Percentiles rank a stretch among this genome's conserved stretches.
Evolutionary conservation across 805 yeast species (phyloP).

Genomic region (Starmerella bacillaris): DNA sequence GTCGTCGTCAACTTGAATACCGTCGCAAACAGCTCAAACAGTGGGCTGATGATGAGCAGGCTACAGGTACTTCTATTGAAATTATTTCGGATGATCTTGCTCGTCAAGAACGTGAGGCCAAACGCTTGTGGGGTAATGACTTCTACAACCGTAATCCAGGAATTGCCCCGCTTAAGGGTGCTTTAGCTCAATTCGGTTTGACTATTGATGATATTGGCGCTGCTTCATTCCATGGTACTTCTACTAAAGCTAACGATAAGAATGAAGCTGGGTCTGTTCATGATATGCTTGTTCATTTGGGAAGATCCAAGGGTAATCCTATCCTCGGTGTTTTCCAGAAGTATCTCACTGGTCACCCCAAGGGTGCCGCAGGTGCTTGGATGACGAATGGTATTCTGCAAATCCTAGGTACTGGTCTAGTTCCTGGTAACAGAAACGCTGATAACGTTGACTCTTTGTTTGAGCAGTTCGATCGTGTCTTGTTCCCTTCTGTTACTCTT

Average conservation of each 20-base stretch:
- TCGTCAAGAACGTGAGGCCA: constrained; percentile 73
- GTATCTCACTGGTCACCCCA: constrained; percentile 97
- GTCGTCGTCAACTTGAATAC: constrained; percentile 71
- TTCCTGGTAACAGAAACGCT: constrained; percentile 98
- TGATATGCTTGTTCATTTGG: constrained; percentile 84
- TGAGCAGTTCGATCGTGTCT: constrained; percentile 70
- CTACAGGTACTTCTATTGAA: constrained; percentile 66
- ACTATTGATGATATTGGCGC: constrained; percentile 90
- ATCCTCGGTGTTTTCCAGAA: constrained; percentile 97
- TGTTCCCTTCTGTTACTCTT: constrained; percentile 84
- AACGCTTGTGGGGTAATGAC: constrained; percentile 86
- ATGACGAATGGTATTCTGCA: constrained; percentile 98
- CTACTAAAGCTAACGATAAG: constrained; percentile 96
- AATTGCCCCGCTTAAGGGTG: constrained; percentile 93
- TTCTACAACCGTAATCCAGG: constrained; percentile 82
- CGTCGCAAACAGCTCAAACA: constrained; percentile 59
- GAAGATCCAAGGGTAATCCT: constrained; percentile 95
- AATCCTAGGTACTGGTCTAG: constrained; percentile 76
- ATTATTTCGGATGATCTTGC: constrained; percentile 72
- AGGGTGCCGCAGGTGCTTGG: constrained; percentile 99
- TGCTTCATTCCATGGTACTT: constrained; percentile 98
- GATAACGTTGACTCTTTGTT: constrained; percentile 78
- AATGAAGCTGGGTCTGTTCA: constrained; percentile 87
- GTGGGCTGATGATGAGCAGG: constrained; percentile 68
- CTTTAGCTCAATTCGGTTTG: constrained; percentile 82